A percentile compares a stretch with the other conserved stretches of the same genome.
These are phyloP conservation scores for Phoma sp. DNA, from an alignment of 2,329 filamentous ascomycete genomes.

Conservation along the genomic window DNA sequence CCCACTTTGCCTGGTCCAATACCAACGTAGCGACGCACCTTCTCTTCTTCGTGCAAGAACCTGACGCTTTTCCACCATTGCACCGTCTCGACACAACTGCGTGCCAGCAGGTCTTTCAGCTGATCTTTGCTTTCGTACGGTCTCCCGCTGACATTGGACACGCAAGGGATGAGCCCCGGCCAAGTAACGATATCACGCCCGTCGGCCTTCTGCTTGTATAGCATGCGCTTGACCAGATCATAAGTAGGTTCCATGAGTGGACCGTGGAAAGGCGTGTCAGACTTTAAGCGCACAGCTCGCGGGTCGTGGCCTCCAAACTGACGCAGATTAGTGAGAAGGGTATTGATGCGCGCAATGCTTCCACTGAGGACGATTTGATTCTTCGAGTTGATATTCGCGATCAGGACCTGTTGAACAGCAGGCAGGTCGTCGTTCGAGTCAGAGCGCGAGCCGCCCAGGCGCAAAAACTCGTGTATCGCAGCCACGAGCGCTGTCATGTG, in stretches of 20 bases:
- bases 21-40: slow-evolving; percentile 84
- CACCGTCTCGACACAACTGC: slow-evolving; percentile 89
- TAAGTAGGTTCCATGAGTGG: slow-evolving; percentile 89
- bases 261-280: slow-evolving; percentile 88
- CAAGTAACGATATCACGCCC: slow-evolving; percentile 73
- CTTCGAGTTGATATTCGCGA: slow-evolving; percentile 94
- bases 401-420: slow-evolving; percentile 83
- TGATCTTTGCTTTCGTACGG: slow-evolving; percentile 77
- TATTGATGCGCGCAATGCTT: slow-evolving; percentile 80
- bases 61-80: slow-evolving; percentile 93
- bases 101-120: slow-evolving; percentile 77
- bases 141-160: slow-evolving; percentile 84
- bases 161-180: slow-evolving; percentile 74
- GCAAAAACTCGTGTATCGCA: slow-evolving; percentile 80
- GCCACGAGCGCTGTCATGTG: slow-evolving; percentile 73
- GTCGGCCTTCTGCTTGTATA: slow-evolving; percentile 64
- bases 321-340: slow-evolving; percentile 80
- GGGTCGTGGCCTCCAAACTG: slow-evolving; percentile 94
- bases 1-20: slow-evolving; percentile 95
- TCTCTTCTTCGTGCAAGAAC: slow-evolving; percentile 83
- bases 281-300: slow-evolving; percentile 82
- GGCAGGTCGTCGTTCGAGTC: slow-evolving; percentile 70
- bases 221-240: slow-evolving; percentile 70
- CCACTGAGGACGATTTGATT: slow-evolving; percentile 96
- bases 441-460: slow-evolving; percentile 67